Conservation (phyloP, 2,329 filamentous ascomycete species). For the Botrytis porri region DNA sequence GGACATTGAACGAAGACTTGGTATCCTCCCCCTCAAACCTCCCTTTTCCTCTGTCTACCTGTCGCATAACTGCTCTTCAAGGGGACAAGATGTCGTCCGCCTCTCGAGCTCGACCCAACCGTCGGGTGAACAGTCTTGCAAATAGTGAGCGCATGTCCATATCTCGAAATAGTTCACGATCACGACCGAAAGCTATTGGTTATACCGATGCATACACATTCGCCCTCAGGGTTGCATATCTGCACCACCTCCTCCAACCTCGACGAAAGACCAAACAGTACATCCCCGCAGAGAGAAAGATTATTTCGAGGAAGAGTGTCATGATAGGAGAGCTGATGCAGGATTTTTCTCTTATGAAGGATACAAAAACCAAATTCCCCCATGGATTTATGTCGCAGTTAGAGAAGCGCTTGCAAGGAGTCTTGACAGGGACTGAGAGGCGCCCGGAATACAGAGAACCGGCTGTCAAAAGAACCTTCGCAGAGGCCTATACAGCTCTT, state of each 20-base stretch:
- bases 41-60: not conserved
- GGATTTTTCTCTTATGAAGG: conserved; percentile 68
- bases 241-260: conserved; percentile 89
- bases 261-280: conserved; percentile 87
- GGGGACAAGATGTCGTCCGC: conserved; percentile 33
- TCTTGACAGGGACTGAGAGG: conserved; percentile 73
- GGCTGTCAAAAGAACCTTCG: conserved; percentile 90
- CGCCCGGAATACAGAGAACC: conserved; percentile 87
- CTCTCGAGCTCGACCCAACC: conserved; percentile 32
- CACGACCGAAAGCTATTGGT: conserved; percentile 49
- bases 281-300: conserved; percentile 55
- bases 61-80: not conserved
- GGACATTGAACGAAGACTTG: not conserved
- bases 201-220: conserved; percentile 87
- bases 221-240: conserved; percentile 84
- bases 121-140: conserved; percentile 36
- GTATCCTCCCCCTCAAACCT: not conserved
- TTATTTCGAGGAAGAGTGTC: conserved; percentile 57
- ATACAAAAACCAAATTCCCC: conserved; percentile 68
- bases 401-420: conserved; percentile 44
- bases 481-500: conserved; percentile 88
- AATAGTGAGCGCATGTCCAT: conserved; percentile 29
- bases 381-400: conserved; percentile 68
- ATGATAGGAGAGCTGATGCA: conserved; percentile 83
- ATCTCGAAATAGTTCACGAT: conserved; percentile 43